A percentile compares a stretch with the other conserved stretches of the same genome.
phyloP scores from a whole-genome alignment of 495 filamentous ascomycete species.

The Chaetomium cochliodes region DNA sequence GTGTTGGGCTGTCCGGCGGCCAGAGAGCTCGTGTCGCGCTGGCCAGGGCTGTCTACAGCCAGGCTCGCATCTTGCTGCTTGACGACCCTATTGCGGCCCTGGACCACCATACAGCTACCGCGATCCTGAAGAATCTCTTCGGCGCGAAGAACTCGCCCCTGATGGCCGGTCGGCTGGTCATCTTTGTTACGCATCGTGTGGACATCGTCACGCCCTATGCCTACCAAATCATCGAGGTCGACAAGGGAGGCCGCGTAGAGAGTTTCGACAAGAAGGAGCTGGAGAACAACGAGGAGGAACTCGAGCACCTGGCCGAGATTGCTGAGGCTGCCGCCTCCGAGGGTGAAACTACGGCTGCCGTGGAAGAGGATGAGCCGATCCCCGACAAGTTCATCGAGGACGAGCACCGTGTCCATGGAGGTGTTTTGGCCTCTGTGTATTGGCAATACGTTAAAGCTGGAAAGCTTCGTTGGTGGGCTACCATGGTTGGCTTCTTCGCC shows the following conservation, averaged over 20 bases:
- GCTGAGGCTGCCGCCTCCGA: conserved; percentile 9
- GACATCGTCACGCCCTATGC: conserved; percentile 65
- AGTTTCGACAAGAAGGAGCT: conserved; percentile 45
- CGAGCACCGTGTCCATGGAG: conserved; percentile 71
- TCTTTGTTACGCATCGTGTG: conserved; percentile 78
- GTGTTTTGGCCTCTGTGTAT: conserved; percentile 70
- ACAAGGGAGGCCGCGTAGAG: conserved; percentile 51
- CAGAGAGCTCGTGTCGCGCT: conserved; percentile 92
- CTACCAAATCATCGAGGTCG: conserved; percentile 65
- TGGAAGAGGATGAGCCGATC: conserved; percentile 43
- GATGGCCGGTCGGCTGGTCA: conserved; percentile 57
- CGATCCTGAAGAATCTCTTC: conserved; percentile 67
- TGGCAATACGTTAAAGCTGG: conserved; percentile 82
- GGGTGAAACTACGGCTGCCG: conserved; percentile 17
- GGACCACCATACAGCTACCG: conserved; percentile 79
- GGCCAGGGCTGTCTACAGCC: conserved; percentile 89
- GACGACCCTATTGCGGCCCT: conserved; percentile 94
- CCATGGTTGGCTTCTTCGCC: conserved; percentile 57
- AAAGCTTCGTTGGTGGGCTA: conserved; percentile 66
- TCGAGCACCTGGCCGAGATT: conserved; percentile 24
- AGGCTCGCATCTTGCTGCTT: conserved; percentile 86
- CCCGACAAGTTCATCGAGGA: conserved; percentile 82
- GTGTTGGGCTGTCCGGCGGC: conserved; percentile 92
- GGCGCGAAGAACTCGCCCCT: conserved; percentile 52
- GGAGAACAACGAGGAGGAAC: conserved; percentile 28